A percentile compares a stretch with the other conserved stretches of the same genome.
phyloP scores from a whole-genome alignment of 345 rosid genomes.

The Crucihimalaya himalaica region DNA sequence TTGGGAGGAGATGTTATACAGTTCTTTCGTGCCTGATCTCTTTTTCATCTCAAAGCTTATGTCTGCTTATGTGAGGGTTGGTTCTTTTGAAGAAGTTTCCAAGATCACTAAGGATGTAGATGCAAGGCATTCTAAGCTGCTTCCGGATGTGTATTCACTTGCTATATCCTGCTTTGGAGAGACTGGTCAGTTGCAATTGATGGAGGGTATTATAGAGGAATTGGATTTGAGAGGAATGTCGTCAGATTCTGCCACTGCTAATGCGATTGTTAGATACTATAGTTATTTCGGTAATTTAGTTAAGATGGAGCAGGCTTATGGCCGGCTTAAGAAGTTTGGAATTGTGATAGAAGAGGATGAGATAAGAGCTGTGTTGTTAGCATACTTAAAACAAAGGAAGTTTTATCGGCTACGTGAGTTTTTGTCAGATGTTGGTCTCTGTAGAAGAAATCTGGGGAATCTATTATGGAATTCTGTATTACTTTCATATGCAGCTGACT shows the following conservation, averaged over 20 bases:
- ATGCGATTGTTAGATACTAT: conserved; percentile 55
- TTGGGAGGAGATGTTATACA: conserved; percentile 56
- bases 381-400: conserved; percentile 49
- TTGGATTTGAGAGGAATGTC: conserved; percentile 51
- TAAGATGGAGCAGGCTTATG: conserved; percentile 66
- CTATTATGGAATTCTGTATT: conserved; percentile 76
- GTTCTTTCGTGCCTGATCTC: conserved; percentile 48
- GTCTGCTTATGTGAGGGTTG: conserved; percentile 50
- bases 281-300: conserved; percentile 54
- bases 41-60: conserved; percentile 50
- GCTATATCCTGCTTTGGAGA: conserved; percentile 70
- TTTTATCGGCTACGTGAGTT: conserved; percentile 65
- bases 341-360: conserved; percentile 54
- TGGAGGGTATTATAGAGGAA: conserved; percentile 55
- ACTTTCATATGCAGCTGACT: conserved; percentile 73
- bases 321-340: conserved; percentile 57
- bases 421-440: conserved; percentile 64
- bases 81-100: conserved; percentile 46
- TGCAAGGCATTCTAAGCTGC: conserved; percentile 38
- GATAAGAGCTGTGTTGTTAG: conserved; percentile 59
- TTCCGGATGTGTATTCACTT: conserved; percentile 45
- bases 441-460: conserved; percentile 62
- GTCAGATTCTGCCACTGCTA: conserved; percentile 51
- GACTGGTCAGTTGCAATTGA: conserved; percentile 59
- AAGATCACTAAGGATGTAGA: conserved; percentile 47